A percentile compares a stretch with the other conserved stretches of the same genome.
Conservation (phyloP, 2,329 filamentous ascomycete species). For the Leptodontidium sp. region DNA sequence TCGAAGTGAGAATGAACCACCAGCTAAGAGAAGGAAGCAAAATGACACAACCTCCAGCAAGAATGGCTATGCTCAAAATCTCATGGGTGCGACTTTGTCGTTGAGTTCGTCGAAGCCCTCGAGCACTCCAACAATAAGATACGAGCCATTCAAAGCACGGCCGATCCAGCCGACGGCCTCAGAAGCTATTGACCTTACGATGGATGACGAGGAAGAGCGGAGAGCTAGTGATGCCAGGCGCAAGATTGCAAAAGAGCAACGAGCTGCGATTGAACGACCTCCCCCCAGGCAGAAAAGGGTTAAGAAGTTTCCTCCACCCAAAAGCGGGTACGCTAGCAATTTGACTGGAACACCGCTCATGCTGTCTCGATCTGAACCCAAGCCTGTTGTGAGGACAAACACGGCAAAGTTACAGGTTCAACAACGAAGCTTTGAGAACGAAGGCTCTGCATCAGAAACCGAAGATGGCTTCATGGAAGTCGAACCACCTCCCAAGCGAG, state of each 20-base stretch:
- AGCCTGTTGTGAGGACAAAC: neutral
- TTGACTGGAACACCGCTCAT: constrained; percentile 42
- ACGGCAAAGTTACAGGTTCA: neutral
- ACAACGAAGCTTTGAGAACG: neutral
- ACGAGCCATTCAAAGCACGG: constrained; percentile 38
- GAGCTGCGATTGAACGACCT: constrained; percentile 12
- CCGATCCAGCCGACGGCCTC: constrained; percentile 20
- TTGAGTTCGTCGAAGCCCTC: constrained; percentile 49
- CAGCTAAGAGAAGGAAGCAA: constrained; percentile 53
- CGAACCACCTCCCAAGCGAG: neutral
- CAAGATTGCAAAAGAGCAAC: constrained; percentile 9
- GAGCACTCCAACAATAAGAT: constrained; percentile 39
- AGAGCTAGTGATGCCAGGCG: constrained; percentile 2
- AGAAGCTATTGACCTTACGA: constrained; percentile 40
- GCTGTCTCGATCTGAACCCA: constrained; percentile 30
- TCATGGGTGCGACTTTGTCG: constrained; percentile 58
- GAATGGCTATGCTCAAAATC: constrained; percentile 58
- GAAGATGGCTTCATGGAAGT: neutral
- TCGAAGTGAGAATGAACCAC: constrained; percentile 42
- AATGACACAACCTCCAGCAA: constrained; percentile 53
- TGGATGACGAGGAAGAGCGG: constrained; percentile 34
- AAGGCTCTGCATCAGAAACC: neutral
- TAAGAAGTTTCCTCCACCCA: constrained; percentile 32
- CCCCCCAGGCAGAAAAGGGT: constrained; percentile 27
- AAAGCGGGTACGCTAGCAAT: constrained; percentile 42